These are phyloP conservation scores for Kodamaea arcana DNA, from an alignment of 1,139 yeast genomes.

Conservation along the genomic window DNA sequence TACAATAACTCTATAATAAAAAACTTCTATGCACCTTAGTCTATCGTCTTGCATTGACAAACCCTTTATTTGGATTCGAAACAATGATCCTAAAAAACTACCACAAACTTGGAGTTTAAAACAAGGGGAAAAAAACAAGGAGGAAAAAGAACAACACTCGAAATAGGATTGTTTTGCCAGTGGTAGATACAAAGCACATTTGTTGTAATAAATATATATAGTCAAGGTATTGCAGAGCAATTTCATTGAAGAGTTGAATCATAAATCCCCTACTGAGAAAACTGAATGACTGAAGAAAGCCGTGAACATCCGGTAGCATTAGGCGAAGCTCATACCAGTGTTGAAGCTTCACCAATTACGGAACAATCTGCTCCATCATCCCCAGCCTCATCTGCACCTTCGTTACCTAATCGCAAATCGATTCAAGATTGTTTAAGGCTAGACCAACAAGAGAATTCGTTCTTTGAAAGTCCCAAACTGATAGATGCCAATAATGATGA, in stretches of 20 bases:
- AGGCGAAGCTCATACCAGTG: not conserved
- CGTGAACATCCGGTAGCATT: not conserved
- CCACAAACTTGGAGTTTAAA: not conserved
- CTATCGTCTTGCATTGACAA: too few relatives aligned
- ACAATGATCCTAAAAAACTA: not conserved
- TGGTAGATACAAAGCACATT: too few relatives aligned
- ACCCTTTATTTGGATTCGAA: not conserved
- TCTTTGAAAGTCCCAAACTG: constrained; percentile 8
- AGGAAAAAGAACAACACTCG: not conserved
- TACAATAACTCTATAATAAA: too few relatives aligned
- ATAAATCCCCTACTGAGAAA: too few relatives aligned
- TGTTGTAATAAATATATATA: too few relatives aligned
- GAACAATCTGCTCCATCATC: constrained; percentile 4
- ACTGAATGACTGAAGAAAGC: not conserved
- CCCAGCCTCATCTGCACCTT: constrained; percentile 12
- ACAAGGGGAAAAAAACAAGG: not conserved
- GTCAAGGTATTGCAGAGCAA: too few relatives aligned
- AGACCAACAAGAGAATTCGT: constrained; percentile 20
- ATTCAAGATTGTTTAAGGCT: constrained; percentile 27
- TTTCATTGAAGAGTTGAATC: too few relatives aligned
- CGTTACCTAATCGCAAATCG: constrained; percentile 26
- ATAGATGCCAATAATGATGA: constrained; percentile 5
- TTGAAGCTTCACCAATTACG: not conserved
- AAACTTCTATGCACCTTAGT: too few relatives aligned
- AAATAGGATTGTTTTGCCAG: too few relatives aligned